Evolutionary conservation across 2,329 filamentous ascomycete species (phyloP), one percentile per base, ranked within the genome.

Genomic region (Apiospora marii): DNA sequence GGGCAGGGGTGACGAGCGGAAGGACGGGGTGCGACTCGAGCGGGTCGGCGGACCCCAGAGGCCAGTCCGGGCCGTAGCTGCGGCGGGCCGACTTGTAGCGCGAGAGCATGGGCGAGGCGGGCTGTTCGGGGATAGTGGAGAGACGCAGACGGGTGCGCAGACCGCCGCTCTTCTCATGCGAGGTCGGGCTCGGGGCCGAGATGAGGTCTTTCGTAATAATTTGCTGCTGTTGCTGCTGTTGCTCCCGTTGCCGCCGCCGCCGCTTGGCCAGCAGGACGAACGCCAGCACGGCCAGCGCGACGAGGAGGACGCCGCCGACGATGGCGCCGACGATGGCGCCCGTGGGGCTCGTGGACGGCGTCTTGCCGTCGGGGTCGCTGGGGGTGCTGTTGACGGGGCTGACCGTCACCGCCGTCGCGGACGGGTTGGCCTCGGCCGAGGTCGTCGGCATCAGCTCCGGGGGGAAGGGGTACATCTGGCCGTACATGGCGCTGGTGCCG

Each of bases 391-490:
- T 24, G 22, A 27, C 49, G 16, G 51, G 67, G 2, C 19, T 49
- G 6, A 24, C 41, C 14, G 71, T 69, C 34, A 44, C 37, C 14
- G 10, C 69, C 16, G 19, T 58, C 34, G 19, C 68, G 67, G 48
- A 68, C 19, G 19, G 30, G 16, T 61, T 73, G 44, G 30, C 70
- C 46, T 19, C 34, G n/a, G 70, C 72, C 49, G 72, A 68, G 3
- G 72, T 72, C 68, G 71, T 75, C 24, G 76, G 58, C 19, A 64
- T 73, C n/a, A 76, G 46, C 37, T 78, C 78, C 8, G 76, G 77
- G 4, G 79, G 79, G 34, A 74, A 78, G 0, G 79, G 78, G 53
- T 76, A 79, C 70, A 81, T 67, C 70, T 80, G 74, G 30, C 77
- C 79, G 64, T 76, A 78, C 10, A 73, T 73, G 3, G 73, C 68